Evolutionary conservation across 2,329 filamentous ascomycete species (phyloP).

Genomic region (Coniosporium tulheliwenetii): DNA sequence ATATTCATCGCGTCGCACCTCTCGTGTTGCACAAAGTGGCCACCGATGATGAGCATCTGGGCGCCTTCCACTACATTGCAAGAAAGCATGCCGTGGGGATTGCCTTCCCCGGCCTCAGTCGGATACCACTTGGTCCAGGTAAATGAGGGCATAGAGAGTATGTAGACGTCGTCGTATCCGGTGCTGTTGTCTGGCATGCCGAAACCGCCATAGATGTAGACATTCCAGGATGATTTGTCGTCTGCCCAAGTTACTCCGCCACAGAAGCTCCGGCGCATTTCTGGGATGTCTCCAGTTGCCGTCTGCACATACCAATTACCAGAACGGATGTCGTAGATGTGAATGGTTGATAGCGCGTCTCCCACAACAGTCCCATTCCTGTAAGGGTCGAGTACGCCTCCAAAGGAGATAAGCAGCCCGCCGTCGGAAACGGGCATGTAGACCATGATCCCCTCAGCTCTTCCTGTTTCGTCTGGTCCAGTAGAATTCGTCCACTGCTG

Average conservation of each 20-base stretch:
- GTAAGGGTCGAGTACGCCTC: conserved; percentile 35
- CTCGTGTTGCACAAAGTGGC: conserved; percentile 33
- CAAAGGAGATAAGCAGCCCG: conserved; percentile 47
- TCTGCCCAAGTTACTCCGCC: conserved; percentile 43
- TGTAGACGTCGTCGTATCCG: conserved; percentile 47
- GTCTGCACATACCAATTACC: conserved; percentile 45
- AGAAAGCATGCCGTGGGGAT: conserved; percentile 38
- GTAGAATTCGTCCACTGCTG: conserved; percentile 37
- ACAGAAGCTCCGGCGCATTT: conserved; percentile 41
- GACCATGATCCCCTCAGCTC: conserved; percentile 45
- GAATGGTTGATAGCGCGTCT: conserved; percentile 21
- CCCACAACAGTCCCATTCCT: conserved; percentile 30
- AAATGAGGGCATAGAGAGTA: conserved; percentile 46
- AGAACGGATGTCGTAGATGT: conserved; percentile 45
- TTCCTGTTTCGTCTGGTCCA: conserved; percentile 35
- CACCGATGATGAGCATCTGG: conserved; percentile 50
- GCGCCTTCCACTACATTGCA: conserved; percentile 41
- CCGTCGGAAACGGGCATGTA: conserved; percentile 44
- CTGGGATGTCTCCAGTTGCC: conserved; percentile 37
- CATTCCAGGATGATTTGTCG: conserved; percentile 48
- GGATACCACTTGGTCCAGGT: conserved; percentile 44
- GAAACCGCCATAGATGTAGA: conserved; percentile 47
- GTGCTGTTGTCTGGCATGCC: conserved; percentile 28
- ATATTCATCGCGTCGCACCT: conserved; percentile 30
- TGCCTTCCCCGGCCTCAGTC: conserved; percentile 22